Conservation (phyloP, 306 rosid genomes). For the Begonia peltatifolia region DNA sequence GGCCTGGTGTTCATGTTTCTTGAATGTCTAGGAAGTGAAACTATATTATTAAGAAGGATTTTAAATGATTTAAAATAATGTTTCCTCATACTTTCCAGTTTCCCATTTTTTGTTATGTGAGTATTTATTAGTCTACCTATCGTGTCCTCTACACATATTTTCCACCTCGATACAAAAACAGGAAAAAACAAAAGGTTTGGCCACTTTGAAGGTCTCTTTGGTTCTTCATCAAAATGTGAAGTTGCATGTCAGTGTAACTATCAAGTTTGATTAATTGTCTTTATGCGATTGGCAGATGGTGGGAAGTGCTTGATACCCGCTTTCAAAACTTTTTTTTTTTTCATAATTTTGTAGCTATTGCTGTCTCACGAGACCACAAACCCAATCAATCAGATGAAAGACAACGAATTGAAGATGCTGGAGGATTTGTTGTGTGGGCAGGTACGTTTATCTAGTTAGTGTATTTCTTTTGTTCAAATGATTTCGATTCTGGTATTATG, state of each 20-base stretch:
- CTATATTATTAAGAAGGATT: background rate
- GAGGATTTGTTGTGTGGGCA: slow-evolving; percentile 98
- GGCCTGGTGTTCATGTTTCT: background rate
- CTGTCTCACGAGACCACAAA: slow-evolving; percentile 95
- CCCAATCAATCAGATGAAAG: slow-evolving; percentile 98
- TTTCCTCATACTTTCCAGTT: background rate
- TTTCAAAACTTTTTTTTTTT: background rate
- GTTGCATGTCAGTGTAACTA: no score
- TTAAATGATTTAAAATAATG: background rate
- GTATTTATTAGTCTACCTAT: no score
- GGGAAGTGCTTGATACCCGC: no score
- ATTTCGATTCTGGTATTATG: background rate
- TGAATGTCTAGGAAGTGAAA: background rate
- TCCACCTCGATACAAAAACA: no score
- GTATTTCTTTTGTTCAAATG: background rate
- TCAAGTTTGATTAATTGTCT: no score
- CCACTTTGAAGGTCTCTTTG: no score
- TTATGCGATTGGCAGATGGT: no score
- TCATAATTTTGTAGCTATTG: slow-evolving; percentile 52
- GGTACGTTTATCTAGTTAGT: slow-evolving; percentile 25
- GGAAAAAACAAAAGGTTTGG: no score
- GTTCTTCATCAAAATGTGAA: no score
- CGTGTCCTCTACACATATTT: no score
- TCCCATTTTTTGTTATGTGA: background rate
- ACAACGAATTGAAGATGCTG: slow-evolving; percentile 86